Base-by-base conservation (phyloP, 306 rosid genomes). In the Prunus salicina region DNA sequence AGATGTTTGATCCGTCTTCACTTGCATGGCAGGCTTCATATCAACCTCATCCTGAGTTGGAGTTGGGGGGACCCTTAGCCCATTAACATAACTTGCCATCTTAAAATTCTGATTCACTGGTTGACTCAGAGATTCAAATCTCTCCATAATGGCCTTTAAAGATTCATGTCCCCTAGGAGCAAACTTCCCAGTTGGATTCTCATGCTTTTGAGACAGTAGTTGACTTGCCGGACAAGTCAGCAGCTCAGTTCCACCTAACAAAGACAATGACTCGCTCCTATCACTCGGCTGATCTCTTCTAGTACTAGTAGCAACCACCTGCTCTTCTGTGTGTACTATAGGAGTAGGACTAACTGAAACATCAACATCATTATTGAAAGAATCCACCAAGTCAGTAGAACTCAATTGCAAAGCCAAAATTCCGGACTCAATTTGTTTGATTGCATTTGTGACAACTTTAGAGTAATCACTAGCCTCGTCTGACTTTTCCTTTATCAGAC, bases 341-440 rank as follows among this genome's bases (percentile, higher is more conserved):
- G 60, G 74, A 56, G 43, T 52, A 47, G 69, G 72, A 51, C 43
- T 58, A 52, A 60, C 76, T 18, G 67, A 72, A 70, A 45, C 73
- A 18, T 69, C 61, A 47, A 18, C 69, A 65, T 34, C 30, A 15
- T 55, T 79, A 69, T 69, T 74, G 25, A 69, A 45, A 62, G 82
- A 76, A 49, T 60, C 43, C 16, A 2, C 47, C 65, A 80, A 72
- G 4, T 43, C 45, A 24, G 55, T 9, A 43, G 43, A 24, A 55
- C 76, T 20, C 52, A 56, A 38, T 76, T 91, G 87, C 80, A 84
- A 58, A 71, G 91, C 84, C 83, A 84, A 60, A 80, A 93, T 83
- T 58, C 82, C 87, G 41, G 87, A 87, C 71, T 93, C 96, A 45
- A 91, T 83, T 82, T 84, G 81, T 62, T 82, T 74, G 25, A 93